These are phyloP conservation scores for Cladosporium sp. DNA, from an alignment of 2,329 filamentous ascomycete species.

Conservation along the genomic window DNA sequence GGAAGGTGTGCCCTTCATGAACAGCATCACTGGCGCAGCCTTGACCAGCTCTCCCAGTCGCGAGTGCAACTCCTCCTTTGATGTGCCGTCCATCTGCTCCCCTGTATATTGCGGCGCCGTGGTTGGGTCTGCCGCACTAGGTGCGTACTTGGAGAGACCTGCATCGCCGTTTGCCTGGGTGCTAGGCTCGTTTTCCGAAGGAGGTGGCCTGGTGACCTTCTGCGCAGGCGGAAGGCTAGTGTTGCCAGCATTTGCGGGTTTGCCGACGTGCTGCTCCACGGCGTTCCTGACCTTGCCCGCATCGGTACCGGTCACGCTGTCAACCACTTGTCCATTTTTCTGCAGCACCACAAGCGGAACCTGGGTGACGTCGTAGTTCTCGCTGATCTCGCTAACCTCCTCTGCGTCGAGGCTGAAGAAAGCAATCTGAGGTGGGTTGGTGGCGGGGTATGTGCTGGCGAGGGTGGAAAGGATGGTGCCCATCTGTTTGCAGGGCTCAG, in stretches of 20 bases:
- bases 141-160: slow-evolving; percentile 43
- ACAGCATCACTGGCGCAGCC: slow-evolving; percentile 95
- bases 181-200: slow-evolving; percentile 32
- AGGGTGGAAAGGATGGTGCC: slow-evolving; percentile 78
- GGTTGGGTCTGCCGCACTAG: slow-evolving; percentile 37
- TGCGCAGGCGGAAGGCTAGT: slow-evolving; percentile 39
- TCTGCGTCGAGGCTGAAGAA: slow-evolving; percentile 95
- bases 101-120: slow-evolving; percentile 46
- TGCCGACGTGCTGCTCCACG: slow-evolving; percentile 75
- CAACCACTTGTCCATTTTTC: slow-evolving; percentile 68
- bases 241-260: slow-evolving; percentile 29
- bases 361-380: slow-evolving; percentile 88
- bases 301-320: slow-evolving; percentile 86
- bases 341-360: slow-evolving; percentile 89
- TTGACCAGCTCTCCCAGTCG: slow-evolving; percentile 82
- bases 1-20: slow-evolving; percentile 95
- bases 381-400: slow-evolving; percentile 85
- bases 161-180: slow-evolving; percentile 31
- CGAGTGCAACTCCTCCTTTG: slow-evolving; percentile 80
- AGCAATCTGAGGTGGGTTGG: slow-evolving; percentile 60
- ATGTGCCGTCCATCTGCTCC: slow-evolving; percentile 33
- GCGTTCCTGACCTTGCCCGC: slow-evolving; percentile 78
- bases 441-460: slow-evolving; percentile 75
- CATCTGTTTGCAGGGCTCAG: slow-evolving; percentile 94
- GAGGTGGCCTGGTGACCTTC: slow-evolving; percentile 42